Evolutionary conservation across 164 flowering plant genomes (phyloP).

Genomic region (Tetracentron sinense): DNA sequence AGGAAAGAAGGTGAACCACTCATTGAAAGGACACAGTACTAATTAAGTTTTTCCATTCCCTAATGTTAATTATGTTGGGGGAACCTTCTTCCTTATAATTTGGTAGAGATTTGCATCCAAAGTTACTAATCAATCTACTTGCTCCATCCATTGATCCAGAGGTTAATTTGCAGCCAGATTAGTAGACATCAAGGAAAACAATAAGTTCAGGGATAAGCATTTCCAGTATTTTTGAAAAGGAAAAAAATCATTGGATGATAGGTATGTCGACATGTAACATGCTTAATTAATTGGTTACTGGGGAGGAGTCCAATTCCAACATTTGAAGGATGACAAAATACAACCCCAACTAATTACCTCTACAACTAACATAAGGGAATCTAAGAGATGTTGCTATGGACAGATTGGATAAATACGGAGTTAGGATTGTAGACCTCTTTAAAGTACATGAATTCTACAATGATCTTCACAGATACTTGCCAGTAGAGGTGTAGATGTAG

Average conservation of each 20-base stretch:
- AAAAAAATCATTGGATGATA: slow-evolving; percentile 23
- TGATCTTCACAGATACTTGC: slow-evolving; percentile 71
- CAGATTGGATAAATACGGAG: slow-evolving; percentile 58
- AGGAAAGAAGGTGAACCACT: slow-evolving; percentile 49
- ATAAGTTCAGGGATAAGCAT: slow-evolving; percentile 39
- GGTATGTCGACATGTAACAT: slow-evolving; percentile 79
- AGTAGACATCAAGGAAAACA: slow-evolving; percentile 59
- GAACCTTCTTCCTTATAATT: too few relatives aligned
- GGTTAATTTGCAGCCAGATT: slow-evolving; percentile 69
- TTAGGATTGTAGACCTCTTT: slow-evolving; percentile 56
- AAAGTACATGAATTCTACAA: slow-evolving; percentile 61
- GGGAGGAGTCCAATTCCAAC: slow-evolving; percentile 71
- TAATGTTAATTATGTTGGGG: too few relatives aligned
- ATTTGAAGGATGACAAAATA: slow-evolving; percentile 58
- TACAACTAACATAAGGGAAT: slow-evolving; percentile 56
- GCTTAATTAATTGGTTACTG: slow-evolving; percentile 76
- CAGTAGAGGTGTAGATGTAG: slow-evolving; percentile 63
- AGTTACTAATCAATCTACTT: background rate
- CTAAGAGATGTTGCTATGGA: slow-evolving; percentile 61
- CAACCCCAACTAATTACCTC: slow-evolving; percentile 62
- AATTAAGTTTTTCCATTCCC: slow-evolving; percentile 38
- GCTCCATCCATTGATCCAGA: slow-evolving; percentile 14
- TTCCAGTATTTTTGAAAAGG: background rate
- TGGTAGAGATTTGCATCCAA: too few relatives aligned
- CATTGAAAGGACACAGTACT: slow-evolving; percentile 48